These are phyloP conservation scores for Ophiostoma angusticollis DNA, from an alignment of 2,329 filamentous ascomycete genomes.

Conservation along the genomic window DNA sequence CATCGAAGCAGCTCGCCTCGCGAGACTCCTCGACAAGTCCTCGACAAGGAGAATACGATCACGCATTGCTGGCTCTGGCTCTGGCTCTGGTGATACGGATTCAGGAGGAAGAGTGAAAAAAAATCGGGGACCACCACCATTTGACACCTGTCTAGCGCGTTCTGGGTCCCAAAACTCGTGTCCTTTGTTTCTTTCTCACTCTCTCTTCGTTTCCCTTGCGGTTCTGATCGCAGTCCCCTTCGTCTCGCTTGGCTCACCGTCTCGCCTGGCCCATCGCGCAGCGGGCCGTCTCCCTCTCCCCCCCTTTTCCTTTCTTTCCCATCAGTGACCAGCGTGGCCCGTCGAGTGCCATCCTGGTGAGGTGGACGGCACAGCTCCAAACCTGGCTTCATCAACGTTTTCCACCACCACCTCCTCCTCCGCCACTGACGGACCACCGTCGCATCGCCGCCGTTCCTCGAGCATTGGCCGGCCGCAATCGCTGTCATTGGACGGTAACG, in stretches of 20 bases:
- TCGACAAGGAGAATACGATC: too few species aligned
- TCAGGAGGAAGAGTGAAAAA: conserved; percentile 6
- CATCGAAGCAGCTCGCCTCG: too few species aligned
- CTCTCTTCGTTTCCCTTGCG: conserved; percentile 1
- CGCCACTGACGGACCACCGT: conserved; percentile 35
- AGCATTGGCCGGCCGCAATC: conserved; percentile 15
- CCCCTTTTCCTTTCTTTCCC: not conserved
- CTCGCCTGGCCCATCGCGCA: too few species aligned
- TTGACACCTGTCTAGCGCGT: conserved; percentile 12
- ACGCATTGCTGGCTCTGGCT: too few species aligned
- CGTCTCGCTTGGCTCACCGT: not conserved
- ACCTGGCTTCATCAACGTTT: conserved; percentile 38
- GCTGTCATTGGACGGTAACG: conserved; percentile 21
- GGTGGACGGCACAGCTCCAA: conserved; percentile 20
- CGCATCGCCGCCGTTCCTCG: conserved; percentile 30
- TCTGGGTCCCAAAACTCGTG: conserved; percentile 7
- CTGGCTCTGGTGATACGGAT: too few species aligned
- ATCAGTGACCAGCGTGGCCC: conserved; percentile 14
- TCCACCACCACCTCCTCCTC: conserved; percentile 40
- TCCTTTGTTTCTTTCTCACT: conserved; percentile 6
- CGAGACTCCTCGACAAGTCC: too few species aligned
- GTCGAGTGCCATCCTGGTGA: conserved; percentile 17
- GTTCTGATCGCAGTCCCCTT: not conserved
- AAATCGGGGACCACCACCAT: conserved; percentile 10
- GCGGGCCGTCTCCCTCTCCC: not conserved